Percentiles rank a stretch among this genome's conserved stretches.
These are phyloP conservation scores for Zizania latifolia DNA, from an alignment of 176 grass and related monocot genomes.

Conservation along the genomic window DNA sequence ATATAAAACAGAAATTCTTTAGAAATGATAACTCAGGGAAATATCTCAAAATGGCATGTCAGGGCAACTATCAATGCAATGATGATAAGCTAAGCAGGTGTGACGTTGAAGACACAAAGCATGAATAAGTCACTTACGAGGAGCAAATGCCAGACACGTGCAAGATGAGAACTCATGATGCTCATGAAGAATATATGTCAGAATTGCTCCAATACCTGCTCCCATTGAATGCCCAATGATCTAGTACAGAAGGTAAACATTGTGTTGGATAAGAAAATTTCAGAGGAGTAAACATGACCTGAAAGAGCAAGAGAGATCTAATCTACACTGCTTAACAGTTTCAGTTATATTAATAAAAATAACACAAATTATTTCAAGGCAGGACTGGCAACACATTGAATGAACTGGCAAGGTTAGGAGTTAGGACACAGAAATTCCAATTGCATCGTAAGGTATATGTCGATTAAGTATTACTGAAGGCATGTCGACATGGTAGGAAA, in stretches of 20 bases:
- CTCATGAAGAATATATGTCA: slow-evolving; percentile 79
- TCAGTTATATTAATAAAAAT: background rate
- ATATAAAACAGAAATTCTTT: slow-evolving; percentile 31
- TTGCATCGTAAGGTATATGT: background rate
- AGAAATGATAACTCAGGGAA: too few species aligned
- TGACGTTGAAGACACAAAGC: background rate
- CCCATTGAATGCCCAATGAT: slow-evolving; percentile 87
- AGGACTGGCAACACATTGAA: background rate
- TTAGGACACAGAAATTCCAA: background rate
- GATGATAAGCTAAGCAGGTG: background rate
- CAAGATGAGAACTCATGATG: slow-evolving; percentile 59
- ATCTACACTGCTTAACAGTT: background rate
- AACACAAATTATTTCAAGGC: background rate
- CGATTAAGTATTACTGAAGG: background rate
- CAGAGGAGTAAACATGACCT: background rate
- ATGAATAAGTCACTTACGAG: slow-evolving; percentile 43
- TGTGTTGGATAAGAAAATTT: slow-evolving; percentile 1
- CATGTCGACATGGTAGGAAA: background rate
- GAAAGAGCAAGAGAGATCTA: background rate
- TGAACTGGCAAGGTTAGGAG: background rate
- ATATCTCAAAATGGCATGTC: slow-evolving; percentile 1
- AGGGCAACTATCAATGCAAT: background rate
- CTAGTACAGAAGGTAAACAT: slow-evolving; percentile 30
- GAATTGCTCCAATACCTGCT: slow-evolving; percentile 68
- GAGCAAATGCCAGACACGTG: slow-evolving; percentile 77